Base-by-base conservation (phyloP, 1,284 basidiomycete species). In the Microbotryum intermedium region DNA sequence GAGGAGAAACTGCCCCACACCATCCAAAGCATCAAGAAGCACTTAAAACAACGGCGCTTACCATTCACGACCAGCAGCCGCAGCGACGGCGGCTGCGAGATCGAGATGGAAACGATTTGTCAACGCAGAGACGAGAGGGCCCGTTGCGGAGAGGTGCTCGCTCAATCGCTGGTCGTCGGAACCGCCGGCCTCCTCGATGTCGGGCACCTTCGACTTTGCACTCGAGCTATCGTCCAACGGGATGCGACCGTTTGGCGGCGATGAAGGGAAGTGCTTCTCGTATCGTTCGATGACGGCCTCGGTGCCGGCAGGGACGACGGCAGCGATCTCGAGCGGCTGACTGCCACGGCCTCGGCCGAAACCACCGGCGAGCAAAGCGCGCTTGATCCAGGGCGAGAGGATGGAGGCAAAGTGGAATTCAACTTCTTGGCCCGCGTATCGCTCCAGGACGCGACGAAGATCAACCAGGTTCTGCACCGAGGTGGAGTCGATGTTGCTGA, bases 101-200 rank as follows among this genome's bases (percentile, higher is more conserved):
- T 93, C 90, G 60, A 92, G 77, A 75, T 93, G 90, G 83, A 93
- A 91, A 77, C 85, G 89, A 2, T 89, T 88, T 6, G 87, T 91
- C 59, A 83, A 78, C 51, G 77, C 66, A 4, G 79, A 75, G 34
- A 84, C 73, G 50, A 85, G 18, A 80, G 75, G 20, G 72, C 72
- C 42, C 71, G 67, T 28, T 65, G 62, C 57, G 53, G 62, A 51
- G 65, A 69, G 29, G 28, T 20, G 39, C 13, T n/a, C 25, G 30
- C n/a, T 2, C 16, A 8, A n/a, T 20, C 6, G 20, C 44, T 39
- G 39, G 39, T 18, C 47, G 34, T 50, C 54, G 29, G 57, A n/a
- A n/a, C 58, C 56, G 30, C 23, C 34, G 16, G 39, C 45, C n/a
- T 48, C 50, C 50, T 57, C 56, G 29, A 58, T 43, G 34, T 47